Conservation (phyloP, 306 rosid genomes). For the Quercus wislizeni region DNA sequence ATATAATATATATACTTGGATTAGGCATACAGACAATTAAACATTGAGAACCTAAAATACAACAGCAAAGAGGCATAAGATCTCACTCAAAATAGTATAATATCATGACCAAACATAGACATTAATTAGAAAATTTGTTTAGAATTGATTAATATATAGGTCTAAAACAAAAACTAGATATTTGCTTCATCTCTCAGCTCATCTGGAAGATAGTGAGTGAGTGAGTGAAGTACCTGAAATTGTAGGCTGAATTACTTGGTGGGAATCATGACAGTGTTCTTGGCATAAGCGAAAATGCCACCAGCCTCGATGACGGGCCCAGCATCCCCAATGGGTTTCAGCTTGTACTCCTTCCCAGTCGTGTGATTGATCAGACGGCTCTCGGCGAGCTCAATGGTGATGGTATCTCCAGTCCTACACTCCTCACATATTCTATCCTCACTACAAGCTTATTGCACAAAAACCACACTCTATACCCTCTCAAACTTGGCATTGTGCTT, state of each 20-base stretch:
- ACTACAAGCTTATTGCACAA: too few relatives aligned
- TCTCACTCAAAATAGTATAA: not conserved
- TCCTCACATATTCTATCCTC: slow-evolving; percentile 54
- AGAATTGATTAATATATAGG: not conserved
- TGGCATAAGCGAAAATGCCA: slow-evolving; percentile 89
- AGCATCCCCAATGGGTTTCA: slow-evolving; percentile 94
- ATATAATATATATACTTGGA: not conserved
- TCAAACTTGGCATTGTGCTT: too few relatives aligned
- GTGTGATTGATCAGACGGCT: slow-evolving; percentile 77
- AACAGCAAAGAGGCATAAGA: not conserved
- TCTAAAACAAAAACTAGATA: not conserved
- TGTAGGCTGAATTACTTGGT: slow-evolving; percentile 29
- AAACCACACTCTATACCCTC: too few relatives aligned
- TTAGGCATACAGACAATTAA: not conserved
- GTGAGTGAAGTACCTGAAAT: slow-evolving; percentile 9
- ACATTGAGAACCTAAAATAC: not conserved
- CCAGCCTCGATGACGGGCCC: slow-evolving; percentile 92
- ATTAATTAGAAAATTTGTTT: not conserved
- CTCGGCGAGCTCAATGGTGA: slow-evolving; percentile 74
- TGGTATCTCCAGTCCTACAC: slow-evolving; percentile 71
- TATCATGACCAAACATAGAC: not conserved
- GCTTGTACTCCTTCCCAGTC: slow-evolving; percentile 71
- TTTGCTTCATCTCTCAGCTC: not conserved
- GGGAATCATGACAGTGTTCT: slow-evolving; percentile 89
- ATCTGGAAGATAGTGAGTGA: not conserved